Evolutionary conservation across 148 eudicot species (phyloP).

Genomic region (Cornus suecica): DNA sequence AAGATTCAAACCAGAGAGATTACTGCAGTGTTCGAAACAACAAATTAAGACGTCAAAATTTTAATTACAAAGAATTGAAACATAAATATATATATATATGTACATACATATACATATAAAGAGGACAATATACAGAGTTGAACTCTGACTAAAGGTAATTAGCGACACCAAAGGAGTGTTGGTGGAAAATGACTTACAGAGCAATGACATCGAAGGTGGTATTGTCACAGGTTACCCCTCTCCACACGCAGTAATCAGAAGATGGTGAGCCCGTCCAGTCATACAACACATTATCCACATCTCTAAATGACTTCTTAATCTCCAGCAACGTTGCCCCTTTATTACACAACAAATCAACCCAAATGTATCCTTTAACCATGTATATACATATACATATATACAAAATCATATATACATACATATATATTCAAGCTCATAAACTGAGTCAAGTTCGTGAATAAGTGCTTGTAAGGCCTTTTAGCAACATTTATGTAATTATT

Average conservation of each 20-base stretch:
- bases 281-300: constrained; percentile 87
- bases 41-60: constrained; percentile 21
- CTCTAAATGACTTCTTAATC: constrained; percentile 93
- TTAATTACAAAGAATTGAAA: neutral
- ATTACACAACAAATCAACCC: neutral
- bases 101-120: too few relatives aligned
- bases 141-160: neutral
- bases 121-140: neutral
- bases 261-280: constrained; percentile 94
- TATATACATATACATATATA: too few relatives aligned
- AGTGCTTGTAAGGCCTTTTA: neutral
- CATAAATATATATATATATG: too few relatives aligned
- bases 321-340: constrained; percentile 75
- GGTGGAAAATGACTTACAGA: constrained; percentile 44
- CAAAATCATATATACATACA: neutral
- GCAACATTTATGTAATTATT: too few relatives aligned
- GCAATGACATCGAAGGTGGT: constrained; percentile 74
- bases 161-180: neutral
- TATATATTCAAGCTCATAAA: neutral
- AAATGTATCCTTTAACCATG: neutral
- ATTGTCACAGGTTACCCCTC: constrained; percentile 91
- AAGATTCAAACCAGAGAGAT: constrained; percentile 88
- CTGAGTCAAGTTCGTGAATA: too few relatives aligned
- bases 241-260: constrained; percentile 88
- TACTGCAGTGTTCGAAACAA: constrained; percentile 41